Evolutionary conservation across 225 moss, liverwort and hornwort species (phyloP), one percentile per base, ranked within the genome.

Genomic region (Neckera pumila): DNA sequence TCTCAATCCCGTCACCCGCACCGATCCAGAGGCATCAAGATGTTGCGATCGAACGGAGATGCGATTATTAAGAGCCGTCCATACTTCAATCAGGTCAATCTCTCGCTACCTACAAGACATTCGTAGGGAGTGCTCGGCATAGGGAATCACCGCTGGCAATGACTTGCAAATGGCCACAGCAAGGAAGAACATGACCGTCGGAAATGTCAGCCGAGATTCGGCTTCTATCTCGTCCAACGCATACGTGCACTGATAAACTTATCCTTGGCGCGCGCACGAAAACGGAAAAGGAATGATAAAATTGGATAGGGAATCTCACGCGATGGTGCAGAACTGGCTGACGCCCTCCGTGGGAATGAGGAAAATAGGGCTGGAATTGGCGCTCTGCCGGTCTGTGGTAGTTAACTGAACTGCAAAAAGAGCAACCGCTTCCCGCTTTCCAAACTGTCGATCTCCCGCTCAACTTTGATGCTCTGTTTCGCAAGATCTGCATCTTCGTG

Each of bases 391-490:
- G 89, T 89, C 87, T 85, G 38, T 89, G 90, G 90, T 92, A 90
- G 92, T 92, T 92, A 92, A 89, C 86, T 92, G 90, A 92, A 92
- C 90, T 90, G 89, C 90, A 90, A 85, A 92, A 89, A 73, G 89
- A 89, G 87, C 90, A 92, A 90, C 90, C 89, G 90, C 90, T 90
- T 85, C 85, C 90, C 76, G 72, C 85, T 90, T 85, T 87, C 84
- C 87, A 90, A 90, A 89, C 90, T 92, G 92, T 90, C 85, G 22
- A 80, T 84, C 89, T 77, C 86, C 80, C 86, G 62, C 90, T 89
- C 89, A 65, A 64, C 87, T 88, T 71, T 56, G 47, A 71, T 87
- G 69, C 69, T 85, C 80, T 75, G 80, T 79, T 88, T 86, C 70
- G 80, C 84, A 84, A 28, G 80, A 84, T 74, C 84, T 88, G 74